These are phyloP conservation scores for Cadophora sp. DNA, from an alignment of 2,329 filamentous ascomycete genomes.

Conservation along the genomic window DNA sequence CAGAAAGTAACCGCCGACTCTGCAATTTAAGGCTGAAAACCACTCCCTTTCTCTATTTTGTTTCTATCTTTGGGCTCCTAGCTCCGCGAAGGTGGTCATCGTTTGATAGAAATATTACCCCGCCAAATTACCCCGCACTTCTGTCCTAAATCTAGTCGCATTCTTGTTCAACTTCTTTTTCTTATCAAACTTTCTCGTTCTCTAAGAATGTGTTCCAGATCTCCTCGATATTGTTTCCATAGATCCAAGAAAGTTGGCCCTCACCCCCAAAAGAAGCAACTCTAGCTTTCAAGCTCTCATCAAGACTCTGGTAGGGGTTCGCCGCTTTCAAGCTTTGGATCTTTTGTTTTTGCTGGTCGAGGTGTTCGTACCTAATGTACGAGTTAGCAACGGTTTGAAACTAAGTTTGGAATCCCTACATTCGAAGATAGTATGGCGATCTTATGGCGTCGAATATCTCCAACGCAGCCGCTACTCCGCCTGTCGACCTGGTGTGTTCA, in stretches of 20 bases:
- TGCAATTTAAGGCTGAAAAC: no score
- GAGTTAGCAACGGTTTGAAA: not conserved
- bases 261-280: constrained; percentile 45
- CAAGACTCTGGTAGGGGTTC: constrained; percentile 40
- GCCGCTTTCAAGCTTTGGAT: constrained; percentile 30
- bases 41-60: no score
- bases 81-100: no score
- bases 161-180: no score
- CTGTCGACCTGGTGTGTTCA: constrained; percentile 31
- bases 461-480: constrained; percentile 43
- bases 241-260: constrained; percentile 49
- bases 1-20: no score
- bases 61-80: no score
- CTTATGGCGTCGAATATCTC: constrained; percentile 49
- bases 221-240: constrained; percentile 50
- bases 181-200: not conserved
- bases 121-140: not conserved
- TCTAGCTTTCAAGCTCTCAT: constrained; percentile 43
- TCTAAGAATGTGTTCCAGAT: constrained; percentile 41
- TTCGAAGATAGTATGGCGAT: constrained; percentile 50
- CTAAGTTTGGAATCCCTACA: constrained; percentile 40
- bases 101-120: not conserved
- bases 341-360: constrained; percentile 40
- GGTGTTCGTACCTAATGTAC: constrained; percentile 44
- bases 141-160: not conserved